phyloP scores from a whole-genome alignment of 2,329 filamentous ascomycete genomes.

The Fusarium neocosmosporiellum region DNA sequence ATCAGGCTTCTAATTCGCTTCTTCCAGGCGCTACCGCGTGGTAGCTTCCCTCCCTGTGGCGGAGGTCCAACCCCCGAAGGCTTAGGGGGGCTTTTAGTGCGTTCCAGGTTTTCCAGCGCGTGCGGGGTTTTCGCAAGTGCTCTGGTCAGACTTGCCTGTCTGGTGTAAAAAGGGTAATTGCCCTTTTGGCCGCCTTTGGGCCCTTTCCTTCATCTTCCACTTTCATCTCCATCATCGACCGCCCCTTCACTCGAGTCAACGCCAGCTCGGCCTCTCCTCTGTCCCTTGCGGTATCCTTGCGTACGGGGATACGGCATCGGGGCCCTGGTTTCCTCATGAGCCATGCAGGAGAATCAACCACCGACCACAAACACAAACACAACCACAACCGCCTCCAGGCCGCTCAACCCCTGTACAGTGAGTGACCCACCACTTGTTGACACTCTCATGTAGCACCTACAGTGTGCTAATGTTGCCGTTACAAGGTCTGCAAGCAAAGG shows the following conservation, averaged over 20 bases:
- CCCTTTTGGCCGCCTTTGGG: conserved; percentile 14
- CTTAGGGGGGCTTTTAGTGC: background rate
- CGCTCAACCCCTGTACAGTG: conserved; percentile 37
- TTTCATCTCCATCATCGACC: conserved; percentile 5
- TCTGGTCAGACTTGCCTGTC: conserved; percentile 14
- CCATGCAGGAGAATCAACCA: conserved; percentile 34
- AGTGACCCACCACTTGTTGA: conserved; percentile 3
- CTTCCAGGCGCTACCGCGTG: background rate
- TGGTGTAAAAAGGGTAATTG: conserved; percentile 27
- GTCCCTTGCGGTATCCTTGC: background rate
- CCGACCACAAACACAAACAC: background rate
- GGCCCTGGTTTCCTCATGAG: conserved; percentile 10
- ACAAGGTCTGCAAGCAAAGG: conserved; percentile 39
- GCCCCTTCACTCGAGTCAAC: background rate
- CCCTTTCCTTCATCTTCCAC: conserved; percentile 10
- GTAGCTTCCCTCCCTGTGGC: background rate
- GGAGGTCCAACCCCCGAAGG: background rate
- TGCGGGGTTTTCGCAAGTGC: conserved; percentile 15
- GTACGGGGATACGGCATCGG: conserved; percentile 3
- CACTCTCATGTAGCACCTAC: background rate
- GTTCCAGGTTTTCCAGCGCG: background rate
- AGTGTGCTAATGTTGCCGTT: conserved; percentile 11
- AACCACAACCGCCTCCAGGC: conserved; percentile 14
- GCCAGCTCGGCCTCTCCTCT: background rate
- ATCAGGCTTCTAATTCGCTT: conserved; percentile 6